These are phyloP conservation scores for Talaromyces proteolyticus DNA, from an alignment of 495 filamentous ascomycete genomes.

Conservation along the genomic window DNA sequence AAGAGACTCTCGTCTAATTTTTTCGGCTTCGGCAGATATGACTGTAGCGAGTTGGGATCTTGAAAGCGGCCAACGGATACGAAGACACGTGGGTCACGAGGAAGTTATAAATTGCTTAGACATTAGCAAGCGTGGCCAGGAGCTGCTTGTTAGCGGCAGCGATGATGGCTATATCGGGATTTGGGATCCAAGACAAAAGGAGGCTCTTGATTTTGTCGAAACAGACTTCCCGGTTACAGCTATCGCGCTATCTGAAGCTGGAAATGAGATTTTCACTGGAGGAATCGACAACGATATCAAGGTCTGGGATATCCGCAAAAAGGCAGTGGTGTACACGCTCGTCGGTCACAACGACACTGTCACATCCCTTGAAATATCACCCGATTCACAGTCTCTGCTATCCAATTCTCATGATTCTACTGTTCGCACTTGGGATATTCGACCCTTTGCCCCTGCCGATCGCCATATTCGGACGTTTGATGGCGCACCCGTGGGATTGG, in stretches of 20 bases:
- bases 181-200: constrained; percentile 94
- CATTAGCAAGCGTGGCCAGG: constrained; percentile 80
- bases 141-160: constrained; percentile 79
- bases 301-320: constrained; percentile 93
- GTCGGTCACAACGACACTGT: constrained; percentile 87
- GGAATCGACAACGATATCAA: constrained; percentile 97
- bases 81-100: constrained; percentile 87
- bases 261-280: constrained; percentile 92
- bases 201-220: constrained; percentile 78
- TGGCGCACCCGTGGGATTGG: constrained; percentile 77
- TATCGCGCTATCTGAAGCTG: constrained; percentile 83
- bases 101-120: constrained; percentile 90
- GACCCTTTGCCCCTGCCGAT: constrained; percentile 86
- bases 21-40: constrained; percentile 90
- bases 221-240: constrained; percentile 93
- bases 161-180: constrained; percentile 94
- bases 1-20: constrained; percentile 82
- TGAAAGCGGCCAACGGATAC: constrained; percentile 79
- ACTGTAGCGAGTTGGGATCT: constrained; percentile 93
- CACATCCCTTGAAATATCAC: constrained; percentile 83
- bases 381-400: constrained; percentile 82
- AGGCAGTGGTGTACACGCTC: constrained; percentile 79
- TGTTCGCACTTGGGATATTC: constrained; percentile 91
- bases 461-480: constrained; percentile 80
- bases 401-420: constrained; percentile 93